Evolutionary conservation across 2,329 filamentous ascomycete genomes (phyloP).

Genomic region (Cordyceps javanica): DNA sequence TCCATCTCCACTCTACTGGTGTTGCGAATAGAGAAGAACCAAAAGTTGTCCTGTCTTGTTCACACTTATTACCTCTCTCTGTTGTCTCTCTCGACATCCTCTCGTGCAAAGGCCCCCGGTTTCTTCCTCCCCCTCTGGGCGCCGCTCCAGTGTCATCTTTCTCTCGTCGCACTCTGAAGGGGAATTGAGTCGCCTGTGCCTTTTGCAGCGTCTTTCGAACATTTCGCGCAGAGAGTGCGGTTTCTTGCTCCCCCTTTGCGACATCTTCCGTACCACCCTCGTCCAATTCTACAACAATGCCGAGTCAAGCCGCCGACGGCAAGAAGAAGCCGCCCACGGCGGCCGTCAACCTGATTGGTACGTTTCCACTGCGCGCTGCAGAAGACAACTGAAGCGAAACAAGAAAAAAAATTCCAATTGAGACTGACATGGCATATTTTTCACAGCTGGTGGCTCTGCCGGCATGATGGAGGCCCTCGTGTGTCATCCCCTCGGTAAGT

Average conservation of each 20-base stretch:
- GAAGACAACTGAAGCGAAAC: constrained; percentile 14
- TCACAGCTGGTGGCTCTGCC: constrained; percentile 81
- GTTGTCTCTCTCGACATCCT: background rate
- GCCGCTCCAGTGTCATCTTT: no score
- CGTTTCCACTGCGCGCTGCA: constrained; percentile 20
- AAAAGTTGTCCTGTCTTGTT: background rate
- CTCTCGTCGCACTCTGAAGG: constrained; percentile 1
- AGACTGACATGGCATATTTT: constrained; percentile 16
- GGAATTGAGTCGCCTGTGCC: background rate
- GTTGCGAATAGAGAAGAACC: background rate
- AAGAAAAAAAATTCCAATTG: no score
- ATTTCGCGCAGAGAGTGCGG: background rate
- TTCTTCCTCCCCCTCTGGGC: background rate
- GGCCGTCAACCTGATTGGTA: constrained; percentile 88
- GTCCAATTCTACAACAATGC: constrained; percentile 22
- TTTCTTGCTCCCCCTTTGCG: background rate
- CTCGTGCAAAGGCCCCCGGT: background rate
- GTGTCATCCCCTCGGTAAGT: constrained; percentile 84
- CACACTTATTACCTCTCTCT: no score
- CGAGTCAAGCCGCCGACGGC: constrained; percentile 24
- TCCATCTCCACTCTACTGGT: constrained; percentile 3
- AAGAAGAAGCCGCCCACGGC: constrained; percentile 74
- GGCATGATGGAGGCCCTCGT: constrained; percentile 99
- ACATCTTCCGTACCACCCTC: background rate
- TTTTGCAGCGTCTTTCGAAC: background rate